Evolutionary conservation across 257 asterid species (phyloP).

Genomic region (Solanum sparsipilum): DNA sequence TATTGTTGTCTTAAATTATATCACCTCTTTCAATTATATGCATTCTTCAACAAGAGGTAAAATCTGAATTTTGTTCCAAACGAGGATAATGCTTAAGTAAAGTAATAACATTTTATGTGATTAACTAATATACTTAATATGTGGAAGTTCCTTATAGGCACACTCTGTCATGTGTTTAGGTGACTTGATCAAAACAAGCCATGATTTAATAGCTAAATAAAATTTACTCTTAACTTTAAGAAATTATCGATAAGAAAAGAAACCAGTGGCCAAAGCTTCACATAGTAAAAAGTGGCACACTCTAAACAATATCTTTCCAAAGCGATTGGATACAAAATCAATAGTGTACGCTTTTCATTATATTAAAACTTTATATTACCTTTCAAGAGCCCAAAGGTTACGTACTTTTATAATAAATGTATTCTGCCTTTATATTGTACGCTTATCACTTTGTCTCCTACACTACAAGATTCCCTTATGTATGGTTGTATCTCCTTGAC

Average conservation of each 20-base stretch:
- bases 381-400: constrained; percentile 34
- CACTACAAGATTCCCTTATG: not conserved
- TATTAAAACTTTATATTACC: constrained; percentile 9
- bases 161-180: not conserved
- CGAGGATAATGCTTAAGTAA: not conserved
- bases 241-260: not conserved
- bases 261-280: not conserved
- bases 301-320: constrained; percentile 11
- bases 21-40: not conserved
- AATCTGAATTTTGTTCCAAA: not conserved
- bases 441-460: not conserved
- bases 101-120: not conserved
- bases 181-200: not conserved
- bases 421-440: not conserved
- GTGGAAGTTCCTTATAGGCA: not conserved
- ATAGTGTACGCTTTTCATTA: not conserved
- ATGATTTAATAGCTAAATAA: not conserved
- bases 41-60: not conserved
- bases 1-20: no score
- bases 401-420: not conserved
- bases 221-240: not conserved
- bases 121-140: not conserved
- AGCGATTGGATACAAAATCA: constrained; percentile 16
- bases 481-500: not conserved
- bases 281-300: not conserved